Evolutionary conservation across 2,329 filamentous ascomycete genomes (phyloP), one percentile per base, ranked within the genome.

Genomic region (Xylariaceae sp.): DNA sequence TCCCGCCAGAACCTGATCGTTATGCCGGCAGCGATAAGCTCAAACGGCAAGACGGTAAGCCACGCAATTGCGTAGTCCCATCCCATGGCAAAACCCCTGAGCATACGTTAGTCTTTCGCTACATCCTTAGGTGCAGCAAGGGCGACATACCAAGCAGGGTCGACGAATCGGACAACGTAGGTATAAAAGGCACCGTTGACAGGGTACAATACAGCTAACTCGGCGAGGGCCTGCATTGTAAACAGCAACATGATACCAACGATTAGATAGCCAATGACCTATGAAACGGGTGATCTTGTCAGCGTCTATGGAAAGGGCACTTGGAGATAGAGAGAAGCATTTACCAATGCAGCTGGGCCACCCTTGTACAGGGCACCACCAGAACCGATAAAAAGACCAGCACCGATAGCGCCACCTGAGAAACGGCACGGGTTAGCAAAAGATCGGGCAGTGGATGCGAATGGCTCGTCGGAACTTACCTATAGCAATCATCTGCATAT

Each of bases 321-420:
- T 9, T 2, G 20, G 12, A 23, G 32, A 37, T 4, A 5, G 12
- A 40, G 7, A 20, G 18, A 20, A n/a, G 32, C 32, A 23, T 75
- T 29, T 67, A 72, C 67, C 59, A 79, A 66, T 7, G 75, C 64
- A 2, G 72, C 76, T 16, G 87, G 88, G 21, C 87, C 88, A 66
- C 86, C 87, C n/a, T 71, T 75, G 20, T 79, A 74, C 50, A 89
- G 74, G 37, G 86, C 85, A 43, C 70, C 71, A 47, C 86, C 87
- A 2, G 86, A 87, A 46, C 86, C 83, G 56, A 91, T 86, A 70
- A 91, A 91, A 9, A 91, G 79, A 76, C 89, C 88, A 61, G 76
- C 76, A 55, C 76, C 76, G 46, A 79, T 78, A 14, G 76, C 73
- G 66, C 76, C 76, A 50, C 75, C 75, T 75, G 40, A 52, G 26